Evolutionary conservation across 1,139 yeast species (phyloP).

Genomic region (Geotrichum restrictum): DNA sequence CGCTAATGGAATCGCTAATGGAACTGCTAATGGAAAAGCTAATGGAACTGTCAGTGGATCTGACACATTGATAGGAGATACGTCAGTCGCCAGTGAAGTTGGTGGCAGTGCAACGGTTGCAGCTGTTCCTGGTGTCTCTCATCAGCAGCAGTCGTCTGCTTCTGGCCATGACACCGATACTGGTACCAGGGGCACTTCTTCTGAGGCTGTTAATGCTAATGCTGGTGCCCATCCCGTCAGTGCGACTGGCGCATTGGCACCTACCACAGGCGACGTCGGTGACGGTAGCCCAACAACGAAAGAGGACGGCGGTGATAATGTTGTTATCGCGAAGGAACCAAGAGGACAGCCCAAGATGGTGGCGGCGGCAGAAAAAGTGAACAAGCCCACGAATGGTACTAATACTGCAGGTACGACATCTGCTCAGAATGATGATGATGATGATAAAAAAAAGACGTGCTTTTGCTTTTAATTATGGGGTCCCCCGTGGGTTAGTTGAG

Average conservation of each 20-base stretch:
- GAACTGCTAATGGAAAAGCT: not conserved
- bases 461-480: constrained; percentile 2
- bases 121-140: not conserved
- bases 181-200: not conserved
- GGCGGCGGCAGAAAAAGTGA: not conserved
- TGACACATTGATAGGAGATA: too few relatives aligned
- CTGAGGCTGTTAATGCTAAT: not conserved
- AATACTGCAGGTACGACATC: not conserved
- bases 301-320: too few relatives aligned
- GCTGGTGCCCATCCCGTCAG: not conserved
- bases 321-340: not conserved
- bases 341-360: not conserved
- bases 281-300: too few relatives aligned
- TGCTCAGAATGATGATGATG: not conserved
- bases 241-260: too few relatives aligned
- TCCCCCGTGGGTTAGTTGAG: too few relatives aligned
- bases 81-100: not conserved
- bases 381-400: not conserved
- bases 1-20: not conserved
- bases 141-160: not conserved
- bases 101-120: not conserved
- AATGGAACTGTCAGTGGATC: too few relatives aligned
- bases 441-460: not conserved
- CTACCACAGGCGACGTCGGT: too few relatives aligned
- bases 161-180: too few relatives aligned